phyloP scores from a whole-genome alignment of 1,284 basidiomycete species.

The Termitomyces sp. region DNA sequence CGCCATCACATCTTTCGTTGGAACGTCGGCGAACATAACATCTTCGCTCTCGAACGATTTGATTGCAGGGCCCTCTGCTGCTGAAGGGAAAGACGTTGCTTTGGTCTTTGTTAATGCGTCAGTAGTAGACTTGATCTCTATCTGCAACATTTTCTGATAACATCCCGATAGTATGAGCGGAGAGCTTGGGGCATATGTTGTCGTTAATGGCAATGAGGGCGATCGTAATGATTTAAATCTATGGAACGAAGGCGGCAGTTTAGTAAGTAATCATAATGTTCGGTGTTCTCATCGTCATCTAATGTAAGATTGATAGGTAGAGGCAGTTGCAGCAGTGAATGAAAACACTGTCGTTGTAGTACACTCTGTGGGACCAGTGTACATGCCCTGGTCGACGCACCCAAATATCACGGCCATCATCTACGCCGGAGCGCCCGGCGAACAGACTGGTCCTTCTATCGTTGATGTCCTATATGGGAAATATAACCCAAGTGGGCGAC shows the following conservation, averaged over 20 bases:
- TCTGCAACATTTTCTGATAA: not conserved
- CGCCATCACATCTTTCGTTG: slow-evolving; percentile 42
- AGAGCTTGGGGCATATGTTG: slow-evolving; percentile 45
- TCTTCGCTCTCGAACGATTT: slow-evolving; percentile 55
- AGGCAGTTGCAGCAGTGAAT: slow-evolving; percentile 40
- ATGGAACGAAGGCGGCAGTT: slow-evolving; percentile 49
- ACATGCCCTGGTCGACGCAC: slow-evolving; percentile 54
- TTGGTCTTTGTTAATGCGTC: slow-evolving; percentile 64
- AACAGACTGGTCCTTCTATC: slow-evolving; percentile 59
- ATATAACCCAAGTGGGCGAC: slow-evolving; percentile 54
- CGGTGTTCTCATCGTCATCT: not conserved
- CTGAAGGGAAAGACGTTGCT: slow-evolving; percentile 49
- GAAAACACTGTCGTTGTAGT: slow-evolving; percentile 67
- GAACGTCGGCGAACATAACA: slow-evolving; percentile 37
- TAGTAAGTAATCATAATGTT: slow-evolving; percentile 21
- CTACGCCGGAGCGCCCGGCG: slow-evolving; percentile 58
- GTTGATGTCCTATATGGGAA: slow-evolving; percentile 51
- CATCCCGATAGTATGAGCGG: slow-evolving; percentile 34
- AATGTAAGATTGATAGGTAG: slow-evolving; percentile 23
- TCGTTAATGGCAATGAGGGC: slow-evolving; percentile 59
- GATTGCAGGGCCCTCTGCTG: slow-evolving; percentile 39
- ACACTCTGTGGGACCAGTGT: slow-evolving; percentile 59
- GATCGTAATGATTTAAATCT: slow-evolving; percentile 72
- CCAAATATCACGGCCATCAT: slow-evolving; percentile 67
- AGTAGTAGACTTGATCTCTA: slow-evolving; percentile 20